Conservation (phyloP, 2,329 filamentous ascomycete genomes). For the Nannizziopsis barbatae region DNA sequence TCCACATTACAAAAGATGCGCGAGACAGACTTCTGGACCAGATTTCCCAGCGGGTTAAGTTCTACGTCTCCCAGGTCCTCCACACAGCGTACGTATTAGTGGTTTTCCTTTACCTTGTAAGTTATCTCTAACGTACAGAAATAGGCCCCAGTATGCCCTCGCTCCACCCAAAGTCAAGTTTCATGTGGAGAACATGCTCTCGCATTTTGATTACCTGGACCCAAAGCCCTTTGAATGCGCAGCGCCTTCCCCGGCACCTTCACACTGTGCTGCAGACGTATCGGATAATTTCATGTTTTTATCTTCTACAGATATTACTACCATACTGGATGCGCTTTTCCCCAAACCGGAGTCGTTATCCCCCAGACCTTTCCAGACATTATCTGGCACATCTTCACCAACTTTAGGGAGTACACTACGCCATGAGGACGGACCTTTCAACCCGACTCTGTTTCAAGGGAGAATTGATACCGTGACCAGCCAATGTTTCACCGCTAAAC, state of each 20-base stretch:
- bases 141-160: conserved; percentile 29
- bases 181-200: conserved; percentile 32
- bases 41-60: conserved; percentile 68
- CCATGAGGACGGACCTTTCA: conserved; percentile 20
- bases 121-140: conserved; percentile 37
- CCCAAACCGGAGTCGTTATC: conserved; percentile 35
- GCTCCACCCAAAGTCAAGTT: conserved; percentile 26
- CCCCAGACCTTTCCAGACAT: conserved; percentile 20
- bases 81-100: conserved; percentile 53
- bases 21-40: conserved; percentile 63
- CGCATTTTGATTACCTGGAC: conserved; percentile 17
- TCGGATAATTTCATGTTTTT: conserved; percentile 40
- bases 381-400: conserved; percentile 22
- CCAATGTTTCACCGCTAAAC: conserved; percentile 20
- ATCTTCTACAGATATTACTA: conserved; percentile 66
- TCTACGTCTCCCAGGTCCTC: conserved; percentile 64
- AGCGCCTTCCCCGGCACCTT: neutral
- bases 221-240: neutral
- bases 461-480: conserved; percentile 21
- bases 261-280: conserved; percentile 27
- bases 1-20: conserved; percentile 84
- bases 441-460: conserved; percentile 27
- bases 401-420: conserved; percentile 17
- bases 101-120: conserved; percentile 21
- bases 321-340: conserved; percentile 71